phyloP scores from a whole-genome alignment of 805 yeast species.

The Grigorovia transvaalensis region DNA sequence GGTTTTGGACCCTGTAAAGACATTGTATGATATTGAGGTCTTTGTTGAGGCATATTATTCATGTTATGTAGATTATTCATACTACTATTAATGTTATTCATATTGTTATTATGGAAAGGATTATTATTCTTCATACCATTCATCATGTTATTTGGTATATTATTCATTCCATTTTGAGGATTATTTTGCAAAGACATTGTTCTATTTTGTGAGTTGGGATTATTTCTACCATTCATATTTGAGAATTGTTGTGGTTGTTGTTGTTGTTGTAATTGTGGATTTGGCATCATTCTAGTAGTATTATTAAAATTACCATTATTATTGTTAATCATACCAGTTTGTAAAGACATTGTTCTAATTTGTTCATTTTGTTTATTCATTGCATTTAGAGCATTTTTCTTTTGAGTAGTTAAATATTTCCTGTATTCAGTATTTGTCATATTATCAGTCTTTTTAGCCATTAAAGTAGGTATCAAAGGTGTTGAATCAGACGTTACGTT shows the following conservation, averaged over 20 bases:
- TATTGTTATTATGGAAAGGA: background rate
- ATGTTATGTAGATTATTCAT: background rate
- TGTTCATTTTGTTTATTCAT: slow-evolving; percentile 27
- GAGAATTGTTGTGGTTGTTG: background rate
- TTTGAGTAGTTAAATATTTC: slow-evolving; percentile 57
- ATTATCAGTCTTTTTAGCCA: slow-evolving; percentile 27
- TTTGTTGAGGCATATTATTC: background rate
- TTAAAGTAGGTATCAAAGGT: slow-evolving; percentile 65
- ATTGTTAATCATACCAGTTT: slow-evolving; percentile 3
- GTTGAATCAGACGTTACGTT: slow-evolving; percentile 49
- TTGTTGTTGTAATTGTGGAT: background rate
- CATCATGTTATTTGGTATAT: background rate
- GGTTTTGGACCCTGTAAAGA: slow-evolving; percentile 1
- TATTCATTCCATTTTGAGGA: background rate
- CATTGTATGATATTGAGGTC: slow-evolving; percentile 1
- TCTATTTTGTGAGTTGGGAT: background rate
- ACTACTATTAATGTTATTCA: background rate
- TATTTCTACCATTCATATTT: background rate
- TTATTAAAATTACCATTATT: background rate
- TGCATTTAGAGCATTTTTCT: slow-evolving; percentile 42
- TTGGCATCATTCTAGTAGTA: background rate
- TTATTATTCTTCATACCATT: background rate
- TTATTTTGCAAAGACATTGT: slow-evolving; percentile 1
- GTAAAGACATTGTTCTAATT: slow-evolving; percentile 28
- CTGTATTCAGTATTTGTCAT: slow-evolving; percentile 52